Conservation (phyloP, 1,284 basidiomycete genomes). For the Cutaneotrichosporon sp. region DNA sequence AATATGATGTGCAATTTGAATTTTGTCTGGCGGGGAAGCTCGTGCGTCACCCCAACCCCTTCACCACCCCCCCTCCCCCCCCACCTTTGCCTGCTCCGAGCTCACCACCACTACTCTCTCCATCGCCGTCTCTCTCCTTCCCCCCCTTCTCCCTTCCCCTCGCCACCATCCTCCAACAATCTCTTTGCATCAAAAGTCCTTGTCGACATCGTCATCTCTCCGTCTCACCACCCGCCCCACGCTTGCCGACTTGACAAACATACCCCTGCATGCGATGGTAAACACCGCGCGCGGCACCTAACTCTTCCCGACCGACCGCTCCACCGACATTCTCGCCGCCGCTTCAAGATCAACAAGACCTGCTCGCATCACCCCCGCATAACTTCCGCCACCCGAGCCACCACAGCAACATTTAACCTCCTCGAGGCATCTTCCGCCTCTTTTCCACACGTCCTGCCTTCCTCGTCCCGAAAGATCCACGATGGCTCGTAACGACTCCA, state of each 20-base stretch:
- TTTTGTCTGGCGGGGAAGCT: neutral
- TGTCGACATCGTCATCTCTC: neutral
- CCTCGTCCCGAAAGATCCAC: neutral
- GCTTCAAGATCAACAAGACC: neutral
- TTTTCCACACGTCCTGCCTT: neutral
- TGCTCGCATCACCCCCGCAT: neutral
- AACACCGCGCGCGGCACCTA: neutral
- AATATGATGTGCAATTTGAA: neutral
- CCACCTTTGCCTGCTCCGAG: neutral
- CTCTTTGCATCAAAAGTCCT: neutral
- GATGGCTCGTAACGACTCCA: slow-evolving; percentile 10
- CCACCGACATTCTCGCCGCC: neutral
- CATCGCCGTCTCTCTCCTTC: neutral
- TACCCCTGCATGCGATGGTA: neutral
- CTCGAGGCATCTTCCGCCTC: neutral
- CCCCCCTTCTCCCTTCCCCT: neutral
- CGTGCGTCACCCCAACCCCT: neutral
- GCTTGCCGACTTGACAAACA: neutral
- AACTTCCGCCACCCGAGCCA: neutral
- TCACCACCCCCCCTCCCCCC: neutral
- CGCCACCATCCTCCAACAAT: neutral
- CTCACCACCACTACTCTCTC: neutral
- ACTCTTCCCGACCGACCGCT: neutral
- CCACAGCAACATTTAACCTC: neutral
- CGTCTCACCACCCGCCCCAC: neutral